Conservation (phyloP, 106 monocot species). For the Posidonia australis region DNA sequence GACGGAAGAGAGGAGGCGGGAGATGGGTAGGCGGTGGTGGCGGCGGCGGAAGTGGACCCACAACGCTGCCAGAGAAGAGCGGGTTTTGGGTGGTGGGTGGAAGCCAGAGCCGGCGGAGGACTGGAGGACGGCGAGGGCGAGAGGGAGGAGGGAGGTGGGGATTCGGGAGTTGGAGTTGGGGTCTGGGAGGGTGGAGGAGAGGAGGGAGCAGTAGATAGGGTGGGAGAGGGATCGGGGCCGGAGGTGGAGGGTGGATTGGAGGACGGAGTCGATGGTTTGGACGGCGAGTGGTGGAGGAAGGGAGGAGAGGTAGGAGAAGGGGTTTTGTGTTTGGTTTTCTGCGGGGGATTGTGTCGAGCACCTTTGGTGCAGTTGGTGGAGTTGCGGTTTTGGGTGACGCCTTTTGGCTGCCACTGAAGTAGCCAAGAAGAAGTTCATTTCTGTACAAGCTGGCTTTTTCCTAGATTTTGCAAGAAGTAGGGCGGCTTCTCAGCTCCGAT, state of each 20-base stretch:
- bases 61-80: slow-evolving; percentile 7
- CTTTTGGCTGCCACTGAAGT: too few species aligned
- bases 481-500: too few species aligned
- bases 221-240: slow-evolving; percentile 11
- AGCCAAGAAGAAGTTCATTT: too few species aligned
- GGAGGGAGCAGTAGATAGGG: slow-evolving; percentile 15
- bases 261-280: not conserved
- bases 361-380: too few species aligned
- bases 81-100: slow-evolving; percentile 10
- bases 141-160: slow-evolving; percentile 8
- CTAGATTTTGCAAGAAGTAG: too few species aligned
- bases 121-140: slow-evolving; percentile 20
- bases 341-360: too few species aligned
- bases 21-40: slow-evolving; percentile 9
- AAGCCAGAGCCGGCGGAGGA: slow-evolving; percentile 11
- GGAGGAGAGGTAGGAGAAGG: not conserved
- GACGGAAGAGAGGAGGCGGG: slow-evolving; percentile 8
- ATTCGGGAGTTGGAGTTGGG: not conserved
- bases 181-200: slow-evolving; percentile 8
- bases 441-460: too few species aligned
- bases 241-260: slow-evolving; percentile 1
- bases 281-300: slow-evolving; percentile 11
- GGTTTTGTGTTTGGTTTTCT: too few species aligned
- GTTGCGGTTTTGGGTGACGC: too few species aligned
- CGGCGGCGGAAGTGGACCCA: slow-evolving; percentile 20